Evolutionary conservation across 1,139 yeast genomes (phyloP).

Genomic region (Candida sojae): DNA sequence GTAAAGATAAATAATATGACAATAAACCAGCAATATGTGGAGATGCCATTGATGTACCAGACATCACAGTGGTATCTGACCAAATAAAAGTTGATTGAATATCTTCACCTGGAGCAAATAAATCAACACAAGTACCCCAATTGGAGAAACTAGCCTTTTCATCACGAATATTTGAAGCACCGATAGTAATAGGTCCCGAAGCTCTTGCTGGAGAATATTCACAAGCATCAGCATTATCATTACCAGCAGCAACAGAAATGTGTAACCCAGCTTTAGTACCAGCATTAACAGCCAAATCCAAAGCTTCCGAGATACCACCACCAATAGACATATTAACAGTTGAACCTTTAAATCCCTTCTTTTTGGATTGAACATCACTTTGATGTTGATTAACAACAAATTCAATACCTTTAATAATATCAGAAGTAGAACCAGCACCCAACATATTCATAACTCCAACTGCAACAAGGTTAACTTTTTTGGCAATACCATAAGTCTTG

Average conservation of each 20-base stretch:
- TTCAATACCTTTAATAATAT: constrained; percentile 80
- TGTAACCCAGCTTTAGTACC: constrained; percentile 80
- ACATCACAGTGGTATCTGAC: constrained; percentile 64
- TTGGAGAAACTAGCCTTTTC: constrained; percentile 79
- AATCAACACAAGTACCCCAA: constrained; percentile 83
- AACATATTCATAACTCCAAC: constrained; percentile 52
- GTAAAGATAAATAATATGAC: constrained; percentile 86
- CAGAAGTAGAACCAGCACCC: constrained; percentile 81
- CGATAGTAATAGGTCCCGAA: constrained; percentile 74
- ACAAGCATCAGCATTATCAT: constrained; percentile 84
- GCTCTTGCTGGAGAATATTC: constrained; percentile 83
- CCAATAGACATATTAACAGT: constrained; percentile 91
- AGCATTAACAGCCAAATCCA: constrained; percentile 82
- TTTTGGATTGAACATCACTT: constrained; percentile 53
- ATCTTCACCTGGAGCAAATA: constrained; percentile 84
- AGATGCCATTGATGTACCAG: constrained; percentile 99
- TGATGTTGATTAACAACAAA: constrained; percentile 69
- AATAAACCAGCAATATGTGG: constrained; percentile 94
- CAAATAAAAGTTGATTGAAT: constrained; percentile 86
- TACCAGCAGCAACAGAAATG: constrained; percentile 90
- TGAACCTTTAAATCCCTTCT: constrained; percentile 77
- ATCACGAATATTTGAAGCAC: constrained; percentile 77
- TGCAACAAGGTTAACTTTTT: constrained; percentile 72
- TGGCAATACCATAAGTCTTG: constrained; percentile 74
- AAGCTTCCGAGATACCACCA: constrained; percentile 80